These are phyloP conservation scores for Penicillium sp. DNA, from an alignment of 2,329 filamentous ascomycete species.

Conservation along the genomic window DNA sequence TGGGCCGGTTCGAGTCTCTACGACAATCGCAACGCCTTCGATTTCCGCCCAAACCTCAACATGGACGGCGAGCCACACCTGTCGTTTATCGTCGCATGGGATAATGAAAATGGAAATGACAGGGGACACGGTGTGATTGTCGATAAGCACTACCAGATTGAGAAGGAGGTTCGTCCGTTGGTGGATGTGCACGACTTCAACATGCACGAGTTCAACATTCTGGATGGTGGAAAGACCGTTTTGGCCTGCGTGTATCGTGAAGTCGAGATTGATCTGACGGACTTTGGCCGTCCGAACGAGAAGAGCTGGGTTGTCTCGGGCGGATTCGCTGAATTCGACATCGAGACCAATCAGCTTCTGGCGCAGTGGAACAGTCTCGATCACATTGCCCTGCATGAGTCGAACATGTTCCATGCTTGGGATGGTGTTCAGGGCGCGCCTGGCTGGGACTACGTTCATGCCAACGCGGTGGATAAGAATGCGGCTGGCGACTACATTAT, in stretches of 20 bases:
- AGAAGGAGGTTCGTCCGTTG: constrained; percentile 39
- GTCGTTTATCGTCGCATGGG: constrained; percentile 47
- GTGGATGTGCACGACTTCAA: constrained; percentile 35
- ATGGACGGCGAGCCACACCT: constrained; percentile 49
- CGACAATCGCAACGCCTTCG: constrained; percentile 51
- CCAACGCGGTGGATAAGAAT: constrained; percentile 45
- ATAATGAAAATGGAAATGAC: constrained; percentile 31
- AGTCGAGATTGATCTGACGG: constrained; percentile 24
- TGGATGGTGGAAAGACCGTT: constrained; percentile 37
- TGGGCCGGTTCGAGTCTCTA: constrained; percentile 51
- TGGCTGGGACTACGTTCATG: constrained; percentile 40
- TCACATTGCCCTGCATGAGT: constrained; percentile 35
- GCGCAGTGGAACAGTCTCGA: constrained; percentile 40
- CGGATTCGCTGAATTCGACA: constrained; percentile 41
- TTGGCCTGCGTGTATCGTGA: constrained; percentile 31
- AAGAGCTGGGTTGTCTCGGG: constrained; percentile 33
- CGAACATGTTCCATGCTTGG: constrained; percentile 24
- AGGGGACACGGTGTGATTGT: constrained; percentile 52
- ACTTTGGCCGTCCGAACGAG: constrained; percentile 34
- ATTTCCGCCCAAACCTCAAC: constrained; percentile 46
- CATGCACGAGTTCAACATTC: constrained; percentile 45
- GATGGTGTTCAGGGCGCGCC: constrained; percentile 14
- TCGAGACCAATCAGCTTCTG: constrained; percentile 34
- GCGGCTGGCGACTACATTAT: constrained; percentile 41
- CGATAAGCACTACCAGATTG: constrained; percentile 48